Evolutionary conservation across 2,329 filamentous ascomycete genomes (phyloP), one percentile per base, ranked within the genome.

Genomic region (Aspergillus pseudoglaucus): DNA sequence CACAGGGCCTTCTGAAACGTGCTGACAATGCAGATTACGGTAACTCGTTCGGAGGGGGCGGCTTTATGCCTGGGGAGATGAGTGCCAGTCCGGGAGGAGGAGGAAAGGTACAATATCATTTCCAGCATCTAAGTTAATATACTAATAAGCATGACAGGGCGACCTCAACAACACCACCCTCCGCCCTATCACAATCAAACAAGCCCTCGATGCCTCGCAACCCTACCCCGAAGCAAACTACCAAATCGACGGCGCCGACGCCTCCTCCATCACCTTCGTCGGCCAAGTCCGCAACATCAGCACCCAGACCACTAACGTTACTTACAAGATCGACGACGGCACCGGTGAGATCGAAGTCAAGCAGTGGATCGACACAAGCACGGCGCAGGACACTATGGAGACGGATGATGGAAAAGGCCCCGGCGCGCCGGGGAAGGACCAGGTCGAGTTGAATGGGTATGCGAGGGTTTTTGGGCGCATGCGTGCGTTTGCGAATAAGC

Each of bases 121-220:
- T n/a, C n/a, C n/a, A n/a, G n/a, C n/a, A n/a, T n/a, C n/a, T n/a
- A n/a, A n/a, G n/a, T n/a, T n/a, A n/a, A n/a, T n/a, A n/a, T 52
- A 52, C 44, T 43, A 38, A 44, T 38, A 22, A 23, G 18, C 3
- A n/a, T 38, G 33, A 10, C 39, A 55, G 55, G 55, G 58, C 51
- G 86, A 86, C 66, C 78, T 80, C 58, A 88, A 94, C 69, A 89
- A 96, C 61, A 59, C 58, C 45, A 90, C 89, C 17, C 80, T 98
- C 45, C 87, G 93, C 40, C 90, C 93, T 1, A 87, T 96, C 42
- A 98, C 93, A 9, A 88, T 97, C 72, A 96, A 96, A 70, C 93
- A 98, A 72, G 80, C 96, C 49, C 75, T 90, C 63, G 88, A 94
- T 54, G 88, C 89, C 54, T 79, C 86, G 54, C 85, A 89, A 70